Base-by-base conservation (phyloP, 2,329 filamentous ascomycete genomes). In the Cryoendolithus antarcticus region DNA sequence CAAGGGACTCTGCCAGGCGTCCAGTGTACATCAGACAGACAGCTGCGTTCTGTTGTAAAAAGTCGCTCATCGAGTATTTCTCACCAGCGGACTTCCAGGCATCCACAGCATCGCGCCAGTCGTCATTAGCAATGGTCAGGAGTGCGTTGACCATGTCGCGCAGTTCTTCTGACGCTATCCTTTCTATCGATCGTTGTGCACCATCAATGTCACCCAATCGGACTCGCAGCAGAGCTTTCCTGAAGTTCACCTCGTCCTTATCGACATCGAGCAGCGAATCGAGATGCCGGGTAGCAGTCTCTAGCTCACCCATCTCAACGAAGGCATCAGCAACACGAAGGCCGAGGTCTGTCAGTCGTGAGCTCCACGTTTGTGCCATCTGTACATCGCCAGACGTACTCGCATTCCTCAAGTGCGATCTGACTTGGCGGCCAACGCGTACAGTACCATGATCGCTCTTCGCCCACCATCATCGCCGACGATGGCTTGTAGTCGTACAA, bases 391-490 rank as follows among this genome's bases (percentile, higher is more conserved):
- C 67, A 7, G 72, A 69, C 30, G 67, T 27, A 48, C 52, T 8
- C 49, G 59, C 53, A 21, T 44, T 34, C 11, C 42, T 41, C 2
- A 52, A 35, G 41, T 56, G 35, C 39, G 45, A 43, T 12, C 57
- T 41, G 2, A 51, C 52, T 44, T 60, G 6, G 42, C 45, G 3
- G 53, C 86, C 2, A 96, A 71, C 46, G 94, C 86, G 56, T 94
- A 93, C 57, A 93, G 85, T 33, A 82, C 83, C 70, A 91, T 89
- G 41, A 98, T 80, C 3, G 84, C 82, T 47, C 88, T 72, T 44
- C 88, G 73, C 4, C 89, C 72, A 36, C 80, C 75, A 60, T 98
- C 91, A 3, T 80, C 80, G 47, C 91, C 93, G 1, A 85, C 86
- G 34, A 94, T 73, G 0, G 84, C 85, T 49, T 93, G 85, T 12